Conservation (phyloP, 2,329 filamentous ascomycete species). For the Chaetomiaceae sp. region DNA sequence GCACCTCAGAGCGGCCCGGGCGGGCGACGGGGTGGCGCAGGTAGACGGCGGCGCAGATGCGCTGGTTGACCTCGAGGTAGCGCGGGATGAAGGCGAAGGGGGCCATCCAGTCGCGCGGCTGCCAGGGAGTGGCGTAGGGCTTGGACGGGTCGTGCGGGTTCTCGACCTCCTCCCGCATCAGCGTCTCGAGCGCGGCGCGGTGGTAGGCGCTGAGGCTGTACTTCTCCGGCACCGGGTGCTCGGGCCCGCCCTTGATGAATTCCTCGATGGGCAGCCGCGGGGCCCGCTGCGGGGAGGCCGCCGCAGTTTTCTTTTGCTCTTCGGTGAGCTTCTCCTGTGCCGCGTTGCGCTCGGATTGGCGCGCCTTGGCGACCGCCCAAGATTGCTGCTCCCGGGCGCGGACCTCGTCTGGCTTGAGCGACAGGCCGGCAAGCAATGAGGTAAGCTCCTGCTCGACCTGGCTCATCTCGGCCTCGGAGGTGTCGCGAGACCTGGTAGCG, state of each 20-base stretch:
- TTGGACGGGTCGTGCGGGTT: conserved; percentile 73
- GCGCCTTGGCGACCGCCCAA: too few relatives aligned
- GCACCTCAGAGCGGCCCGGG: conserved; percentile 72
- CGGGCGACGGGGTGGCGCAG: conserved; percentile 87
- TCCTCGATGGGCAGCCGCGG: too few relatives aligned
- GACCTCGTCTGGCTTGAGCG: conserved; percentile 8
- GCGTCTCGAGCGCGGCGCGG: conserved; percentile 44
- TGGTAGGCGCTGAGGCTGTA: conserved; percentile 24
- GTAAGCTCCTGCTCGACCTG: conserved; percentile 45
- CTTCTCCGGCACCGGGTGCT: too few relatives aligned
- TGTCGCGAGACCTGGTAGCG: too few relatives aligned
- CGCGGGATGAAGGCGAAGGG: conserved; percentile 92
- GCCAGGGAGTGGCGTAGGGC: conserved; percentile 89
- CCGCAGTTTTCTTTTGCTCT: neutral
- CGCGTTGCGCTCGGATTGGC: conserved; percentile 37
- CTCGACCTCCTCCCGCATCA: conserved; percentile 59
- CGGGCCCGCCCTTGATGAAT: too few relatives aligned
- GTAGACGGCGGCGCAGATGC: conserved; percentile 92
- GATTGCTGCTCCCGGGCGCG: too few relatives aligned
- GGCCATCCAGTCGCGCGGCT: conserved; percentile 76
- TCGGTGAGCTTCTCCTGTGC: conserved; percentile 23
- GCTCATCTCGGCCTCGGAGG: conserved; percentile 36
- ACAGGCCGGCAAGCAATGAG: conserved; percentile 39
- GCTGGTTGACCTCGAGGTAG: conserved; percentile 97
- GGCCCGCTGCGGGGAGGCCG: too few relatives aligned